Evolutionary conservation across 768 basidiomycete genomes (phyloP).

Genomic region (Pluteus cervinus): DNA sequence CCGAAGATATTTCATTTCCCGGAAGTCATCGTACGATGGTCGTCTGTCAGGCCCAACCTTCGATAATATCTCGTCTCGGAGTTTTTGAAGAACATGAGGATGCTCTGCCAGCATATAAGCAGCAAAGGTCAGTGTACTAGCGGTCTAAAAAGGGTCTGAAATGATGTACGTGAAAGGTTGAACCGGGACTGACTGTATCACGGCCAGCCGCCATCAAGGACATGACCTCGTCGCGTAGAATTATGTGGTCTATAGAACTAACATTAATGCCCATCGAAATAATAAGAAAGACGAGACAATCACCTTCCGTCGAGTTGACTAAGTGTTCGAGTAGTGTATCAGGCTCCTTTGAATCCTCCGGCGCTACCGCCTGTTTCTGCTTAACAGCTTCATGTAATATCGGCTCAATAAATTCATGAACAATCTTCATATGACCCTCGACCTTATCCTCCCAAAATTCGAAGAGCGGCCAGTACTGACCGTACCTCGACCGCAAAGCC

Average conservation of each 20-base stretch:
- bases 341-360: constrained; percentile 24
- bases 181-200: constrained; percentile 28
- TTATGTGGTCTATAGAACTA: constrained; percentile 26
- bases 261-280: background rate
- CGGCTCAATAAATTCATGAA: constrained; percentile 47
- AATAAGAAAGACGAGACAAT: constrained; percentile 3
- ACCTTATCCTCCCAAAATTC: constrained; percentile 50
- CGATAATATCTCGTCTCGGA: constrained; percentile 45
- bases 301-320: constrained; percentile 49
- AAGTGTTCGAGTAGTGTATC: constrained; percentile 47
- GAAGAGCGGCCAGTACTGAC: constrained; percentile 41
- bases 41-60: constrained; percentile 35
- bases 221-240: constrained; percentile 39
- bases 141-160: constrained; percentile 26
- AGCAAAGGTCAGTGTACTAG: constrained; percentile 45
- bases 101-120: constrained; percentile 51
- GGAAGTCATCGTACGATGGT: constrained; percentile 51
- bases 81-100: constrained; percentile 35
- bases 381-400: constrained; percentile 42
- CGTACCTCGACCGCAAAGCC: constrained; percentile 32
- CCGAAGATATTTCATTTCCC: constrained; percentile 52
- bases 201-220: too few species aligned
- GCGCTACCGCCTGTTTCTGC: constrained; percentile 22
- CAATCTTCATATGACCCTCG: constrained; percentile 35
- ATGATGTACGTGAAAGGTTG: background rate